Evolutionary conservation across 192 early-diverging fungal species (phyloP).

Genomic region (Coemansia sp.): DNA sequence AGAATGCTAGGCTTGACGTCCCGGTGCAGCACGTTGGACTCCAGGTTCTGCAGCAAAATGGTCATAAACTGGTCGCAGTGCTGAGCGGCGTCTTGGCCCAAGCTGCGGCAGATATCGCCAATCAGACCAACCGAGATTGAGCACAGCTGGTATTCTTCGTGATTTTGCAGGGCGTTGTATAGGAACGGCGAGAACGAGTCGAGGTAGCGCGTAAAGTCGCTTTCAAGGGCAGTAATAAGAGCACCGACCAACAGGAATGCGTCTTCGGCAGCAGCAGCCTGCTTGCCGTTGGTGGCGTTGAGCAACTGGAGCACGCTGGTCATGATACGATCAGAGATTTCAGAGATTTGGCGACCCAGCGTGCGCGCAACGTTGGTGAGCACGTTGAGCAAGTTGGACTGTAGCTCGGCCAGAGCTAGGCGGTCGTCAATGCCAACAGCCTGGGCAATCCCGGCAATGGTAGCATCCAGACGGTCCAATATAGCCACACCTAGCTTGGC

Average conservation of each 20-base stretch:
- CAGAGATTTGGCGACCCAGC: constrained; percentile 67
- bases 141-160: constrained; percentile 90
- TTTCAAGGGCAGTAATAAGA: constrained; percentile 74
- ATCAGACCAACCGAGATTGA: constrained; percentile 94
- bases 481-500: constrained; percentile 71
- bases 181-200: constrained; percentile 84
- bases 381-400: constrained; percentile 90
- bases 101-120: constrained; percentile 91
- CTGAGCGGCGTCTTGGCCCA: constrained; percentile 65
- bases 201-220: constrained; percentile 84
- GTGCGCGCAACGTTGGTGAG: constrained; percentile 84
- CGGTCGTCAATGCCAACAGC: constrained; percentile 83
- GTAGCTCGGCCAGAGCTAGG: constrained; percentile 76
- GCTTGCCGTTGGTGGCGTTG: constrained; percentile 64
- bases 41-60: constrained; percentile 74
- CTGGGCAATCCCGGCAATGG: constrained; percentile 70
- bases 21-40: constrained; percentile 74
- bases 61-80: constrained; percentile 89
- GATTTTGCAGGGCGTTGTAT: constrained; percentile 78
- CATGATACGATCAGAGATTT: constrained; percentile 90
- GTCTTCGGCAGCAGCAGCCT: constrained; percentile 87
- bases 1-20: constrained; percentile 91
- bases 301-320: constrained; percentile 78
- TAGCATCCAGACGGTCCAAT: constrained; percentile 77
- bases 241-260: constrained; percentile 90